Conservation (phyloP, 129 eudicot genomes). For the Cynara cardunculus region DNA sequence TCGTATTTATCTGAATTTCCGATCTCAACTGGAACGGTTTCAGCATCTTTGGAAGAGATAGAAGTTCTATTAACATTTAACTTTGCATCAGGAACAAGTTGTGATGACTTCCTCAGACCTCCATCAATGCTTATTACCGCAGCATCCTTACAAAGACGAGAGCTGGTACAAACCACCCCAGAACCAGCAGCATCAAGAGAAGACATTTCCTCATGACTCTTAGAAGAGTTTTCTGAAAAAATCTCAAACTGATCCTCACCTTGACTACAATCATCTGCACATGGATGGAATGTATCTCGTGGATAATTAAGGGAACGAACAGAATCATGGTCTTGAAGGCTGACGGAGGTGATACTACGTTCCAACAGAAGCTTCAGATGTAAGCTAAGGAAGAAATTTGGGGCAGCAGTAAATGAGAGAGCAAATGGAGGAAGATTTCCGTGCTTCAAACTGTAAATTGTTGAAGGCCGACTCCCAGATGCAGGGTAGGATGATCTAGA, state of each 20-base stretch:
- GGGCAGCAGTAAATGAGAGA: constrained; percentile 75
- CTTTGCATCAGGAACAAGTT: constrained; percentile 30
- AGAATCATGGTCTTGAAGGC: constrained; percentile 40
- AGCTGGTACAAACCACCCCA: constrained; percentile 5
- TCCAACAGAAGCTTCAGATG: constrained; percentile 80
- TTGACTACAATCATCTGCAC: constrained; percentile 13
- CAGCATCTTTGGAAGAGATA: constrained; percentile 9
- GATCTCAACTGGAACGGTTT: constrained; percentile 16
- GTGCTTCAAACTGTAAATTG: constrained; percentile 29
- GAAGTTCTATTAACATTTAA: background rate
- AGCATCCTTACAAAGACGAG: constrained; percentile 12
- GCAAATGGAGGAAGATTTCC: constrained; percentile 63
- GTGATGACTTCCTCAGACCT: constrained; percentile 12
- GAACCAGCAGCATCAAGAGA: constrained; percentile 10
- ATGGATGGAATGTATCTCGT: constrained; percentile 5
- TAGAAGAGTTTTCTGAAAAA: constrained; percentile 26
- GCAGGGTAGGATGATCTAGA: constrained; percentile 31
- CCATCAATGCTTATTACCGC: constrained; percentile 18
- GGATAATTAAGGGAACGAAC: constrained; percentile 18
- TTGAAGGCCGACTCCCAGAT: constrained; percentile 28
- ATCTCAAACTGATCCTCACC: constrained; percentile 22
- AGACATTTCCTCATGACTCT: constrained; percentile 5
- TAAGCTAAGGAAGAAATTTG: constrained; percentile 56
- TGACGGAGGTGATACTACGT: constrained; percentile 43
- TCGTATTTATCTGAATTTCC: constrained; percentile 9